Evolutionary conservation across 1,139 yeast species (phyloP).

Genomic region (Cylindricascospora bacillispora): DNA sequence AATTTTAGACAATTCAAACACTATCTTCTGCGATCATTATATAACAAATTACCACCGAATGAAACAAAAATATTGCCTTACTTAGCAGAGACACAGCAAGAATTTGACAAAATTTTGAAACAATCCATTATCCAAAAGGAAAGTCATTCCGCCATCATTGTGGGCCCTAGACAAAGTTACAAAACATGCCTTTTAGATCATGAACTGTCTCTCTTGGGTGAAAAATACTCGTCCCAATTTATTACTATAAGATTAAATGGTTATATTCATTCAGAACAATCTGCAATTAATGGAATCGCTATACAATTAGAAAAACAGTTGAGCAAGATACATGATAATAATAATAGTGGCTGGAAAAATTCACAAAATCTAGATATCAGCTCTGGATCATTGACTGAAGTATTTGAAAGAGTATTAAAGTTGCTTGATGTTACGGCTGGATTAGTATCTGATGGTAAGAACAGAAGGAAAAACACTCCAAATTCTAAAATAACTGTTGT

Average conservation of each 20-base stretch:
- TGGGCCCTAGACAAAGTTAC: slow-evolving; percentile 76
- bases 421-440: slow-evolving; percentile 29
- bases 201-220: slow-evolving; percentile 39
- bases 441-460: slow-evolving; percentile 1
- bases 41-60: slow-evolving; percentile 13
- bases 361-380: slow-evolving; percentile 24
- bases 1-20: no score
- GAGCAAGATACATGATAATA: slow-evolving; percentile 13
- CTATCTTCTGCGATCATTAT: slow-evolving; percentile 13
- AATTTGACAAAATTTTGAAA: slow-evolving; percentile 44
- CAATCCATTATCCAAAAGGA: slow-evolving; percentile 58
- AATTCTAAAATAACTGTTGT: slow-evolving; percentile 42
- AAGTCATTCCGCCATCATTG: slow-evolving; percentile 66
- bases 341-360: neutral
- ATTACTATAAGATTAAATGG: slow-evolving; percentile 60
- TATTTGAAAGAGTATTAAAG: slow-evolving; percentile 37
- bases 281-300: slow-evolving; percentile 78
- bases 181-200: slow-evolving; percentile 53
- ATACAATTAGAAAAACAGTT: slow-evolving; percentile 54
- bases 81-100: slow-evolving; percentile 22
- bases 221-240: slow-evolving; percentile 35
- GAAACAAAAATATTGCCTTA: slow-evolving; percentile 12
- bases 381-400: slow-evolving; percentile 38
- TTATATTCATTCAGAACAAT: slow-evolving; percentile 53
- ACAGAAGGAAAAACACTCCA: neutral